Evolutionary conservation across 2,329 filamentous ascomycete species (phyloP), one percentile per base, ranked within the genome.

Genomic region (Paramyrothecium roridum): DNA sequence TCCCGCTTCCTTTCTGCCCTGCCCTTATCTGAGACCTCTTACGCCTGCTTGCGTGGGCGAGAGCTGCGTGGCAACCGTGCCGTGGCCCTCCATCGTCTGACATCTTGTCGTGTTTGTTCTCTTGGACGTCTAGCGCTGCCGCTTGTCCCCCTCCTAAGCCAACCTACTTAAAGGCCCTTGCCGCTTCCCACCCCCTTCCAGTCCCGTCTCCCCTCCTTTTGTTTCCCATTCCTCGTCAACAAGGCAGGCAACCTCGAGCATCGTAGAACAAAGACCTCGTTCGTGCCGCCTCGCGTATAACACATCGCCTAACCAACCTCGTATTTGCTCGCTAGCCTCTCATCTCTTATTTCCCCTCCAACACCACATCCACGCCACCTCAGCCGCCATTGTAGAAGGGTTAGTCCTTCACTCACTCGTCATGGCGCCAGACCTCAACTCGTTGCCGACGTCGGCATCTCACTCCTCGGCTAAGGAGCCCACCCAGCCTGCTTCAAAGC

Each of bases 341-440:
- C 10, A 30, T 30, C 37, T 43, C 37, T 43, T 43, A 13, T 37
- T 10, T 37, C 37, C 37, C 37, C 37, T 16, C 16, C 37, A 43
- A 8, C 13, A 19, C 37, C 37, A 30, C 4, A 10, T 10, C 26
- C 26, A 30, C 26, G 26, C 26, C 26, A 30, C 10, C 26, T 30
- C 26, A 30, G 10, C 26, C 26, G 10, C 26, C 6, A 6, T 10
- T 30, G 26, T 10, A 30, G 6, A 30, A 30, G 26, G 26, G 26
- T 10, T 10, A 30, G 26, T n/a, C 37, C 12, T 43, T 30, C 26
- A 30, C 26, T 30, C 26, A 30, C 4, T 47, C 60, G 64, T 52
- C 58, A 89, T 91, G 88, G 82, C 87, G 61, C 88, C 88, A 52
- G 88, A 91, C 74, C 80, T 91, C 67, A 89, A 91, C 77, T 87